phyloP scores from a whole-genome alignment of 768 basidiomycete genomes.

The Kondoa subrosea region DNA sequence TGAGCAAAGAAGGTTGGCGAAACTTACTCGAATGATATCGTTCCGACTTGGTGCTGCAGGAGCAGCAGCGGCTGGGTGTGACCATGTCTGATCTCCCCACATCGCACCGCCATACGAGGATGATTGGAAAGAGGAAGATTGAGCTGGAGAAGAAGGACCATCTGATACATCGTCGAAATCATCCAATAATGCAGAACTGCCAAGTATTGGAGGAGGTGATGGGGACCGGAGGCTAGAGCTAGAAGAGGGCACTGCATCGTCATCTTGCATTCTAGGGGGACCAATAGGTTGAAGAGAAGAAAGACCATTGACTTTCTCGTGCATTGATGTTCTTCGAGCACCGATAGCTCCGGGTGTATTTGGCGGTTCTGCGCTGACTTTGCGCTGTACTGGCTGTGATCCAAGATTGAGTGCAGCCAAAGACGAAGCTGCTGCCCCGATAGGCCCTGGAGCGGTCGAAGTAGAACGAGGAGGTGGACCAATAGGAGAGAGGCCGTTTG shows the following conservation, averaged over 20 bases:
- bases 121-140: neutral
- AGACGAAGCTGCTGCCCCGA: neutral
- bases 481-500: conserved; percentile 1
- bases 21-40: conserved; percentile 11
- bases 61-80: neutral
- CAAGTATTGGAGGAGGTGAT: conserved; percentile 17
- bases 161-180: conserved; percentile 15
- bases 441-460: neutral
- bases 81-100: conserved; percentile 8
- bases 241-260: conserved; percentile 7
- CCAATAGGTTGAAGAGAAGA: neutral
- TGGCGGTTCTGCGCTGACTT: neutral
- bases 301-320: neutral
- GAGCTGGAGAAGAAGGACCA: conserved; percentile 3
- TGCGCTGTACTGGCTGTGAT: conserved; percentile 5
- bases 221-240: conserved; percentile 17
- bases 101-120: conserved; percentile 8
- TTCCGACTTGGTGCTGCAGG: neutral
- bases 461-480: neutral
- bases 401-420: conserved; percentile 6
- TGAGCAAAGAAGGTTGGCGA: conserved; percentile 8
- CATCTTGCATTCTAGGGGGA: conserved; percentile 4
- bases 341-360: conserved; percentile 1
- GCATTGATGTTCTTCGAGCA: neutral
- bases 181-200: conserved; percentile 17